A percentile compares a stretch with the other conserved stretches of the same genome.
These are phyloP conservation scores for Micractinium conductrix DNA, from an alignment of 139 green algal species.

Conservation along the genomic window DNA sequence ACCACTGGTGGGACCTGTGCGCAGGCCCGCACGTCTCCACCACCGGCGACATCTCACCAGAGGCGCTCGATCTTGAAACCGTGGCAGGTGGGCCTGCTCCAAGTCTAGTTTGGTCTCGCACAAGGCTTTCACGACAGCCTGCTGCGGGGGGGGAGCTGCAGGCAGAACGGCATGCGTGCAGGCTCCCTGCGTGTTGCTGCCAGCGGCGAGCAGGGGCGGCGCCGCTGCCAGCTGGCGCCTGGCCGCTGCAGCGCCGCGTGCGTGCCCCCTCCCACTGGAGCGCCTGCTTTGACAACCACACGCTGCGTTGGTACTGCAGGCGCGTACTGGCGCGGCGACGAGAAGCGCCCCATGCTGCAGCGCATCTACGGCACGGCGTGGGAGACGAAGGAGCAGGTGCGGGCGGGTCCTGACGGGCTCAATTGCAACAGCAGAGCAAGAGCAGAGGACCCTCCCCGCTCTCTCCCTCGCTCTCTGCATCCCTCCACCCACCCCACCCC, in stretches of 20 bases:
- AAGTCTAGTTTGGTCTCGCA: neutral
- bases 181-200: too few species aligned
- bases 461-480: neutral
- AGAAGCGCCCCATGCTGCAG: slow-evolving; percentile 87
- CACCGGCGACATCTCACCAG: slow-evolving; percentile 83
- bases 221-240: too few species aligned
- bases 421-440: neutral
- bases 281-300: too few species aligned
- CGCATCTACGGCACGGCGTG: slow-evolving; percentile 97
- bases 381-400: slow-evolving; percentile 75
- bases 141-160: too few species aligned
- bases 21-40: slow-evolving; percentile 91
- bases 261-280: too few species aligned
- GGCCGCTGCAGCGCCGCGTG: too few species aligned
- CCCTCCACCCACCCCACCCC: neutral
- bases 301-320: too few species aligned
- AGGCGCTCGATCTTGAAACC: slow-evolving; percentile 91
- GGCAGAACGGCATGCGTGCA: too few species aligned
- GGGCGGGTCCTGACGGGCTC: neutral
- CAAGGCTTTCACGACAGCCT: too few species aligned
- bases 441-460: neutral
- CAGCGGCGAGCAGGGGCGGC: too few species aligned
- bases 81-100: slow-evolving; percentile 72
- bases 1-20: slow-evolving; percentile 95
- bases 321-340: slow-evolving; percentile 94